Evolutionary conservation across 345 rosid species (phyloP).

Genomic region (Populus alba): DNA sequence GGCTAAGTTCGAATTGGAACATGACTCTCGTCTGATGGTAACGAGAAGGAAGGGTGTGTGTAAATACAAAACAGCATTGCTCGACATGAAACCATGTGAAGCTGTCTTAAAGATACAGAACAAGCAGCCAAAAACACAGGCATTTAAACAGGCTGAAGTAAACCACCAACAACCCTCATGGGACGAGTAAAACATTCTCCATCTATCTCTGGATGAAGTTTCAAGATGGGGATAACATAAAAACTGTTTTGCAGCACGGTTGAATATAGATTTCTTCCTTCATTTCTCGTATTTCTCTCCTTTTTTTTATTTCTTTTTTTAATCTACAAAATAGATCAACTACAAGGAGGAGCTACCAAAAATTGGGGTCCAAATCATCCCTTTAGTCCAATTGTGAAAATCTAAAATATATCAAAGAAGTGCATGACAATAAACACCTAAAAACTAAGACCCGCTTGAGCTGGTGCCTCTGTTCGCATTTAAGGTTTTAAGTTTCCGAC

Average conservation of each 20-base stretch:
- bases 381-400: neutral
- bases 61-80: neutral
- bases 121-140: neutral
- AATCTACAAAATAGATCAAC: neutral
- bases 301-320: neutral
- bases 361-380: neutral
- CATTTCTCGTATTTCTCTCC: neutral
- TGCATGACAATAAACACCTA: neutral
- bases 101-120: neutral
- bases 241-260: neutral
- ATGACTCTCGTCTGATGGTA: neutral
- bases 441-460: neutral
- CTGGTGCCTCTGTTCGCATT: neutral
- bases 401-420: neutral
- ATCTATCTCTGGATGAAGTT: neutral
- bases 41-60: neutral
- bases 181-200: neutral
- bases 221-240: neutral
- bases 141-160: neutral
- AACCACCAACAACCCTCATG: neutral
- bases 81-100: neutral
- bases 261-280: neutral
- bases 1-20: neutral
- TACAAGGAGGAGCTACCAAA: neutral
- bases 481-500: constrained; percentile 11